A percentile compares a stretch with the other conserved stretches of the same genome.
These are phyloP conservation scores for Achaetomiella virescens DNA, from an alignment of 495 filamentous ascomycete species.

Conservation along the genomic window DNA sequence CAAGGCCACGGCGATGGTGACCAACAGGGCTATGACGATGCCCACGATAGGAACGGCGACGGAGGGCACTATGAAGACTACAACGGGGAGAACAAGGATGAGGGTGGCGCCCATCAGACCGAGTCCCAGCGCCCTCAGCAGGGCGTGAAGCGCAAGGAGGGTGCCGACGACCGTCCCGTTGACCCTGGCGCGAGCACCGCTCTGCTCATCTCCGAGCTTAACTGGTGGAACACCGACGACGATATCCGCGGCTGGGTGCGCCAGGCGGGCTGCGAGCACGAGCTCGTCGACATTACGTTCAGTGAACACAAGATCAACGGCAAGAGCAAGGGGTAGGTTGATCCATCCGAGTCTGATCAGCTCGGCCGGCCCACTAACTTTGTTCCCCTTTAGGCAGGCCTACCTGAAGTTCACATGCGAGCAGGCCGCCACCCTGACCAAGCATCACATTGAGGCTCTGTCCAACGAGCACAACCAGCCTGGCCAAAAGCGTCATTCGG, in stretches of 20 bases:
- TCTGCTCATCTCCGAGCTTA: slow-evolving; percentile 76
- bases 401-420: slow-evolving; percentile 80
- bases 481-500: slow-evolving; percentile 61
- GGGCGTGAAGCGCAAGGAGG: slow-evolving; percentile 71
- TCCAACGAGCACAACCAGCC: slow-evolving; percentile 32
- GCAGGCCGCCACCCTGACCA: slow-evolving; percentile 80
- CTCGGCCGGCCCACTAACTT: neutral
- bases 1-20: slow-evolving; percentile 87
- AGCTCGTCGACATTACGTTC: slow-evolving; percentile 89
- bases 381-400: slow-evolving; percentile 62
- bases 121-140: slow-evolving; percentile 42
- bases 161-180: slow-evolving; percentile 64
- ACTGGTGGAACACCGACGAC: slow-evolving; percentile 97
- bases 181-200: slow-evolving; percentile 81
- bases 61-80: slow-evolving; percentile 31
- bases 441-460: slow-evolving; percentile 69
- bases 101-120: slow-evolving; percentile 34
- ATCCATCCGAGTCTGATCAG: too few species aligned
- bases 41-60: slow-evolving; percentile 41
- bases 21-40: slow-evolving; percentile 43
- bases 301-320: slow-evolving; percentile 98
- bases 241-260: slow-evolving; percentile 85
- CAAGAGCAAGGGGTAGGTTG: slow-evolving; percentile 86
- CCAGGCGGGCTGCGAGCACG: slow-evolving; percentile 67
- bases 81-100: slow-evolving; percentile 32